phyloP scores from a whole-genome alignment of 164 flowering plant genomes.

The Paratinospora sagittata region DNA sequence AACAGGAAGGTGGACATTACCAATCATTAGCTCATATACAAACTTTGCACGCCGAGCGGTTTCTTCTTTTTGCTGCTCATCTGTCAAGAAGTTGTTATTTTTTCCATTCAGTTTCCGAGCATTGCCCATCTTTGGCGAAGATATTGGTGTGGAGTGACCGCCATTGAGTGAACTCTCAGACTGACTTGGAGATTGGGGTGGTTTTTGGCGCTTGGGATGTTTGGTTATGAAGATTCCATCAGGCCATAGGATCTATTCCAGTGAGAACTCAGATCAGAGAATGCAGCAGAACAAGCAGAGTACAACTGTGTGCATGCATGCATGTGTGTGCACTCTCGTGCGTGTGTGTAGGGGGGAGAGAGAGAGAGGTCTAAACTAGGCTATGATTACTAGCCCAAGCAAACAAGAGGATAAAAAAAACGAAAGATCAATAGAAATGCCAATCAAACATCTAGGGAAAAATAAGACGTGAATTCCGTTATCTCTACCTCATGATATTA shows the following conservation, averaged over 20 bases:
- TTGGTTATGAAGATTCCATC: slow-evolving; percentile 96
- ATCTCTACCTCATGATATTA: background rate
- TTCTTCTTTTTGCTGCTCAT: slow-evolving; percentile 59
- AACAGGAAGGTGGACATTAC: slow-evolving; percentile 29
- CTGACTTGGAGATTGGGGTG: slow-evolving; percentile 32
- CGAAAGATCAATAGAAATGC: background rate
- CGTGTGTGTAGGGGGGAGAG: background rate
- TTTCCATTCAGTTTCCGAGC: slow-evolving; percentile 17
- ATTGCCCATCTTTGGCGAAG: slow-evolving; percentile 40
- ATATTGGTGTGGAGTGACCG: slow-evolving; percentile 25
- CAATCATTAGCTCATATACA: slow-evolving; percentile 85
- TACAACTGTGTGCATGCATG: background rate
- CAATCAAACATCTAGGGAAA: background rate
- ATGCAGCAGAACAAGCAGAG: background rate
- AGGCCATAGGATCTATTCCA: slow-evolving; percentile 91
- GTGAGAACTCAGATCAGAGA: slow-evolving; percentile 11
- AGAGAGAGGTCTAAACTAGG: background rate
- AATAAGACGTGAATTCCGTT: background rate
- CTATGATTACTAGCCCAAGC: background rate
- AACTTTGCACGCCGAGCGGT: slow-evolving; percentile 79
- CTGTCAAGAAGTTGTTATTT: slow-evolving; percentile 17
- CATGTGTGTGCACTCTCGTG: background rate
- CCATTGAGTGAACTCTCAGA: slow-evolving; percentile 31
- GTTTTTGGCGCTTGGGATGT: slow-evolving; percentile 74
- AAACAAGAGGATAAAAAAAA: background rate